Base-by-base conservation (phyloP, 192 early-diverging fungal species). In the Oehlia diaphana region DNA sequence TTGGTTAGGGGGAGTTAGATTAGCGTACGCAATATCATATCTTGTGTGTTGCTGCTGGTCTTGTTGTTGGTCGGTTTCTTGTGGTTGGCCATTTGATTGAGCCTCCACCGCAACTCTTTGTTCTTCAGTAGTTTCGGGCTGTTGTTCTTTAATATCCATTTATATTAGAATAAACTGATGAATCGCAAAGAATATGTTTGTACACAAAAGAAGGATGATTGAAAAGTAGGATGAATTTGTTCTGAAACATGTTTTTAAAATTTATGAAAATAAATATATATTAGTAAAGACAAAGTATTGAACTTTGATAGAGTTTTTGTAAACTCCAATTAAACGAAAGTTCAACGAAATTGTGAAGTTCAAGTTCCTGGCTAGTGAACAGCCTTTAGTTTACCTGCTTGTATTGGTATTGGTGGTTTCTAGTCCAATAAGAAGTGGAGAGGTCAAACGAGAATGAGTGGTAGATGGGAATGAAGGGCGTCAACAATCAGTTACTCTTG, bases 371-470 rank as follows among this genome's bases (percentile, higher is more conserved):
- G 31, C 64, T 76, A 61, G 74, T 70, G 68, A 39, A 33, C 65
- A 19, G 65, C 65, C 65, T 67, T 67, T 67, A 67, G 28, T 62
- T 69, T 78, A 78, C 64, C 77, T 78, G 39, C 66, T 78, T 69
- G 77, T 68, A 44, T 78, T 76, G 77, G 77, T 78, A 78, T 78
- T 78, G 77, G 77, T 78, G 33, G 62, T 78, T 78, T 78, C 47
- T 78, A 78, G 77, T 78, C 77, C 77, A 78, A 78, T 78, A 78
- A 78, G 77, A 78, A 69, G 77, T 78, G 23, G 77, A 53, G 77
- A 58, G 61, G 67, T 44, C 77, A 66, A 78, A 78, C 63, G 77
- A 78, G 66, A 78, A 78, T 78, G 65, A 78, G 77, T 78, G 77
- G 64, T 78, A 39, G 77, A 78, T 66, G 31, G 68, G 68, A 70